Evolutionary conservation across 495 filamentous ascomycete genomes (phyloP), one percentile per base, ranked within the genome.

Genomic region (Penicillium malachiteum): DNA sequence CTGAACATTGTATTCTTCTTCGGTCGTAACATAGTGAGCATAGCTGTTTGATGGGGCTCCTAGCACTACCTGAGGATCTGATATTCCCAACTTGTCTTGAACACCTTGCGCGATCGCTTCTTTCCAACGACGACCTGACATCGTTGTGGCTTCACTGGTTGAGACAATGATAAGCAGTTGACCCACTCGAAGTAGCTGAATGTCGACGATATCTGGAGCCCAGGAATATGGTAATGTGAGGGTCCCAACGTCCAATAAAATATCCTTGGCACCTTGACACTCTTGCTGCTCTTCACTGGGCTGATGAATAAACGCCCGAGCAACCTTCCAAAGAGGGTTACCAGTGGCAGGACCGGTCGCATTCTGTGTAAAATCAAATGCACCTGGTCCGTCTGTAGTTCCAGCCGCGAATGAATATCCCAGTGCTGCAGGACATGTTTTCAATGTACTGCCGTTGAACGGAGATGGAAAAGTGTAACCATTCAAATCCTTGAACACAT

Each of bases 31-130:
- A 70, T 98, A 98, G 68, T 98, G 94, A 12, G 94, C 91, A 69
- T 98, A 98, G 62, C 82, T 91, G 71, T 98, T 98, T 8, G 92
- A 90, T 5, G 93, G 94, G 1, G 90, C 91, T n/a, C 94, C 94
- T 12, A 98, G 76, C 18, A 97, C 90, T 9, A 95, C 88, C 14
- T 90, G 71, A 2, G 91, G 91, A 1, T 81, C 66, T 59, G 67
- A 43, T 65, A 79, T 64, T 16, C 52, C 75, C 7, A 87, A 77
- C 0, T 77, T 67, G 2, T 71, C 55, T 7, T 78, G 71, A 0
- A 80, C 73, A 17, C 78, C 79, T n/a, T 77, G 70, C 18, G 82
- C 77, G 17, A 97, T 81, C n/a, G 90, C 87, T 35, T 86, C 82
- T 67, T 87, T 90, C 94, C 94, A 98, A 12, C 94, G 86, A 13